phyloP scores from a whole-genome alignment of 2,329 filamentous ascomycete genomes.

The Scopulariopsis brevicaulis region DNA sequence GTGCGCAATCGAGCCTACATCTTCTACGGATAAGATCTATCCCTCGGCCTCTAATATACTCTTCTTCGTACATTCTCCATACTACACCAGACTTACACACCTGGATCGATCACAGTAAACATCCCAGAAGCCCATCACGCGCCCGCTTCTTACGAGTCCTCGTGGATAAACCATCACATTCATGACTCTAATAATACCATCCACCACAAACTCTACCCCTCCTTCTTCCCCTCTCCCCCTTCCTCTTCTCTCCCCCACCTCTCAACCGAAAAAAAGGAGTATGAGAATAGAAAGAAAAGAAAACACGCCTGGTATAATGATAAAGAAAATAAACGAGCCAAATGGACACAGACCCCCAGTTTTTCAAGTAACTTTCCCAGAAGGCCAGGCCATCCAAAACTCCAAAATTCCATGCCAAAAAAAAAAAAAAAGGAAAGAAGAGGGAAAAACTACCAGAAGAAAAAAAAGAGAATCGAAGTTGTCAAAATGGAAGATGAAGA shows the following conservation, averaged over 20 bases:
- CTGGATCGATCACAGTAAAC: too few species aligned
- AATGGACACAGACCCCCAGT: background rate
- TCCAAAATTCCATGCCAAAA: background rate
- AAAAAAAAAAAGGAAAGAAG: background rate
- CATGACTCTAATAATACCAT: background rate
- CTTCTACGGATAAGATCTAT: too few species aligned
- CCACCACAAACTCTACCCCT: background rate
- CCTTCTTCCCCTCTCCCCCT: background rate
- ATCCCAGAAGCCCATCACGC: too few species aligned
- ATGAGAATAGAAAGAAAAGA: conserved; percentile 1
- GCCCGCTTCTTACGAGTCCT: too few species aligned
- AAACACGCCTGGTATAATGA: conserved; percentile 2
- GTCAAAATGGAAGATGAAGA: background rate
- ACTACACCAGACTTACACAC: too few species aligned
- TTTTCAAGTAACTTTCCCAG: background rate
- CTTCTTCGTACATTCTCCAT: too few species aligned
- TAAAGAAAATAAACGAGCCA: background rate
- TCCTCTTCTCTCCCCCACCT: background rate
- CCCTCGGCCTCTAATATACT: too few species aligned
- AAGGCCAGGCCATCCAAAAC: background rate
- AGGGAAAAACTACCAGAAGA: background rate
- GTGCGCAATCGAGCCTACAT: too few species aligned
- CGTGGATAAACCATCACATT: background rate
- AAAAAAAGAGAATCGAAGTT: background rate
- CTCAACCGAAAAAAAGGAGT: background rate